A percentile compares a stretch with the other conserved stretches of the same genome.
phyloP scores from a whole-genome alignment of 495 filamentous ascomycete species.

The Sordaria brevicollis region DNA sequence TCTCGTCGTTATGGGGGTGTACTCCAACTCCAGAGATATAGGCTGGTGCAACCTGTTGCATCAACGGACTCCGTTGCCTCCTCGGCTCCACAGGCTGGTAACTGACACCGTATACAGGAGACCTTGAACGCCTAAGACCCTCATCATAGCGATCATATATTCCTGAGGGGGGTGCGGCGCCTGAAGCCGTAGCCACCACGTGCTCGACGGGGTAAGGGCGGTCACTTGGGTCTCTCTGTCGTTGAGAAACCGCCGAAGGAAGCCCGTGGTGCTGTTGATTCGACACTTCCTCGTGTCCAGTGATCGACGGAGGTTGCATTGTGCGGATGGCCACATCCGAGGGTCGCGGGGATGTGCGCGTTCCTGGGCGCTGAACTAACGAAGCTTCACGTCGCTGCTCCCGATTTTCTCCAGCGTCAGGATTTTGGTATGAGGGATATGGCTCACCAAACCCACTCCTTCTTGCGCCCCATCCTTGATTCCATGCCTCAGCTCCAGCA shows the following conservation, averaged over 20 bases:
- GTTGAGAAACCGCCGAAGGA: background rate
- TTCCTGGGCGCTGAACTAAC: background rate
- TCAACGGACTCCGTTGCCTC: background rate
- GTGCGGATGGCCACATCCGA: background rate
- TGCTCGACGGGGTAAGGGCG: background rate
- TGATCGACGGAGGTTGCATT: background rate
- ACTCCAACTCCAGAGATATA: conserved; percentile 1
- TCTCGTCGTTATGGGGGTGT: background rate
- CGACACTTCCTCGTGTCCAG: background rate
- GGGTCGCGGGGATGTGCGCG: background rate
- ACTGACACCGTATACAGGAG: background rate
- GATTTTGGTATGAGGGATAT: background rate
- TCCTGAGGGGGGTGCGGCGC: conserved; percentile 1
- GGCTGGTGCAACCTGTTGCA: background rate
- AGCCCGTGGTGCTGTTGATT: background rate
- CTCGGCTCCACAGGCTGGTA: background rate
- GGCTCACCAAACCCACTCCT: background rate
- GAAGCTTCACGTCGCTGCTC: background rate
- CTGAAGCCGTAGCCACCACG: background rate
- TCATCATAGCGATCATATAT: background rate
- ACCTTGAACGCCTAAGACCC: background rate
- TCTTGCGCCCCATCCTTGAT: background rate
- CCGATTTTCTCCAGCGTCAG: background rate
- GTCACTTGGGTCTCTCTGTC: background rate
- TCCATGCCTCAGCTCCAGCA: background rate